Percentiles rank a stretch among this genome's conserved stretches.
Evolutionary conservation across 1,284 basidiomycete genomes (phyloP).

Genomic region (Abortiporus biennis): DNA sequence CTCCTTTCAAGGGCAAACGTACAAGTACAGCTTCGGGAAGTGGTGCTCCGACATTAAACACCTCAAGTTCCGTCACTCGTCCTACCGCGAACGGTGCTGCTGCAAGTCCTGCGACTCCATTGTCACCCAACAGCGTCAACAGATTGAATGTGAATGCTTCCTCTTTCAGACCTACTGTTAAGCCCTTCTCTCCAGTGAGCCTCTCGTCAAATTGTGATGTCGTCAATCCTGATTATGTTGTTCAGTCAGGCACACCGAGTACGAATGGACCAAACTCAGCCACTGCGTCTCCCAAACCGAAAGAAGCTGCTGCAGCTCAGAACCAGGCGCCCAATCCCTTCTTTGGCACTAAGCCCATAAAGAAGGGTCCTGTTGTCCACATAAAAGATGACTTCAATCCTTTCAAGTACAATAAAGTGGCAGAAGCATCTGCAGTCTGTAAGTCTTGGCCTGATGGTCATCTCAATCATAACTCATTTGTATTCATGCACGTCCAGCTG

Average conservation of each 20-base stretch:
- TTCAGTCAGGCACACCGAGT: neutral
- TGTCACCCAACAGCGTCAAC: constrained; percentile 33
- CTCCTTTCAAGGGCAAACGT: constrained; percentile 79
- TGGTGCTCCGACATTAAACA: constrained; percentile 22
- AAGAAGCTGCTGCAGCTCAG: constrained; percentile 37
- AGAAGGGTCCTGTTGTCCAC: constrained; percentile 67
- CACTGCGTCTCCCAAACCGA: constrained; percentile 57
- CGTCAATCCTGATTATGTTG: neutral
- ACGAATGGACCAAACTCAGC: constrained; percentile 14
- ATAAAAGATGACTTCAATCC: constrained; percentile 95
- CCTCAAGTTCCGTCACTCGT: constrained; percentile 22
- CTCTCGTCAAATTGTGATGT: neutral
- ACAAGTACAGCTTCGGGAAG: constrained; percentile 21
- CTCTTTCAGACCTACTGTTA: constrained; percentile 79
- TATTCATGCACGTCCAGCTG: no score
- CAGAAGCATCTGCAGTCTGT: constrained; percentile 70
- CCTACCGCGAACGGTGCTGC: constrained; percentile 22
- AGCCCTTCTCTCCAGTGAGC: constrained; percentile 43
- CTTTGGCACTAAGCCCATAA: constrained; percentile 76
- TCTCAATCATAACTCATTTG: constrained; percentile 2
- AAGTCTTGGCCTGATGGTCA: constrained; percentile 26
- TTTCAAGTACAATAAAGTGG: constrained; percentile 82
- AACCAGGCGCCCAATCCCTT: constrained; percentile 65
- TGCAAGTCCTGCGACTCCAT: constrained; percentile 26
- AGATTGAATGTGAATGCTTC: constrained; percentile 68